phyloP scores from a whole-genome alignment of 2,329 filamentous ascomycete species.

The Neofusicoccum umdonicola region DNA sequence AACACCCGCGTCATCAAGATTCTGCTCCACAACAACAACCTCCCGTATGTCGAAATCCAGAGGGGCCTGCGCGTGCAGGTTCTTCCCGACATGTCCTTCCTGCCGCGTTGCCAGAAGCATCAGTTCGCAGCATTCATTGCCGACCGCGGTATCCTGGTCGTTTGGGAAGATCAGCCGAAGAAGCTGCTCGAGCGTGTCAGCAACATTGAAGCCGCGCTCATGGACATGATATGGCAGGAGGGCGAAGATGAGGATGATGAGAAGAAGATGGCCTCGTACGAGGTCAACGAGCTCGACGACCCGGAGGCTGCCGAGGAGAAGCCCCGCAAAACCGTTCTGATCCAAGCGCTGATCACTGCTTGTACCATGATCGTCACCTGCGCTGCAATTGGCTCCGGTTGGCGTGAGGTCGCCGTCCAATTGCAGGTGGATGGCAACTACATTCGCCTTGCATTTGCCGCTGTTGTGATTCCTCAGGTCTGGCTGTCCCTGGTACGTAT shows the following conservation, averaged over 20 bases:
- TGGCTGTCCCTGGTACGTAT: constrained; percentile 56
- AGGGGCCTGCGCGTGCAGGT: constrained; percentile 62
- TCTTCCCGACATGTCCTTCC: constrained; percentile 54
- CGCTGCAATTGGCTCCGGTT: constrained; percentile 56
- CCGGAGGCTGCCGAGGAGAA: constrained; percentile 44
- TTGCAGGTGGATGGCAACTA: constrained; percentile 54
- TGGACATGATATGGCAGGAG: constrained; percentile 57
- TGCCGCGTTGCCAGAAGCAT: constrained; percentile 62
- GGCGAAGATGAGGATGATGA: constrained; percentile 46
- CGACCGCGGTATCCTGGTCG: constrained; percentile 57
- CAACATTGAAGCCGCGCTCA: constrained; percentile 53
- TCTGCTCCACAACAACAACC: constrained; percentile 52
- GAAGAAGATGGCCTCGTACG: constrained; percentile 37
- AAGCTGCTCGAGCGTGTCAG: constrained; percentile 53
- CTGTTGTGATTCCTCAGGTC: constrained; percentile 53
- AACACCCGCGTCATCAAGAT: constrained; percentile 64
- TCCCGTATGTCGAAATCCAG: constrained; percentile 58
- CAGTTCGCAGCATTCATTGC: constrained; percentile 65
- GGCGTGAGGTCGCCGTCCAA: constrained; percentile 55
- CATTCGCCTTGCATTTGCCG: constrained; percentile 54
- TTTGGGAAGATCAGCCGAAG: constrained; percentile 63
- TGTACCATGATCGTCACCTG: constrained; percentile 54
- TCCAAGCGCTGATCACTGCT: constrained; percentile 54
- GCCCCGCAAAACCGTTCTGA: constrained; percentile 52
- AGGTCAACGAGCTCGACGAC: constrained; percentile 33